Conservation (phyloP, 2,329 filamentous ascomycete species). For the Thelonectria olida region DNA sequence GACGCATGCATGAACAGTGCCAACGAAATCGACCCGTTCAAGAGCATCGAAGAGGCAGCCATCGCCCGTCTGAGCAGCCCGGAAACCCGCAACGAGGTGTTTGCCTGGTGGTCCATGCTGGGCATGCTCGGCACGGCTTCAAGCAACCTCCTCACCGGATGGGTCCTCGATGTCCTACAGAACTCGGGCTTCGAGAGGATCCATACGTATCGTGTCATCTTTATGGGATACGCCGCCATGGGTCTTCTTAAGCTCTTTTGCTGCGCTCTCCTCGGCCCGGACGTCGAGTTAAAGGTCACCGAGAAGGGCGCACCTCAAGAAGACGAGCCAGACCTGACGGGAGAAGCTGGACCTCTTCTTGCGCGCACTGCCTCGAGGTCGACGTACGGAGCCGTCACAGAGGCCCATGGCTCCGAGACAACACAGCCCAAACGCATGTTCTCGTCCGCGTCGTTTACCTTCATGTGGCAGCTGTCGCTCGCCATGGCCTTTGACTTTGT, state of each 20-base stretch:
- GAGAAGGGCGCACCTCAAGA: conserved; percentile 18
- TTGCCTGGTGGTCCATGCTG: conserved; percentile 38
- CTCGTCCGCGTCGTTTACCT: conserved; percentile 25
- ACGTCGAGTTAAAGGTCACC: conserved; percentile 21
- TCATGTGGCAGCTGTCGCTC: conserved; percentile 34
- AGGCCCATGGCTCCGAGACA: neutral
- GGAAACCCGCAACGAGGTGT: conserved; percentile 34
- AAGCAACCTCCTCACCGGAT: conserved; percentile 32
- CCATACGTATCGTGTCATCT: conserved; percentile 28
- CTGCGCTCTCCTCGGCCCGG: conserved; percentile 19
- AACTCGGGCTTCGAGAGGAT: conserved; percentile 15
- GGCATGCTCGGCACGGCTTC: conserved; percentile 35
- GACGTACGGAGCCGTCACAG: conserved; percentile 19
- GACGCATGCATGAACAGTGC: conserved; percentile 13
- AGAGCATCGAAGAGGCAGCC: conserved; percentile 33
- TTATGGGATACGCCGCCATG: conserved; percentile 27
- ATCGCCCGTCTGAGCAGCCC: conserved; percentile 31
- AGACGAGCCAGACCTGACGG: neutral
- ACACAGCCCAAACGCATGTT: conserved; percentile 20
- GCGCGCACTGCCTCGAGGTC: neutral
- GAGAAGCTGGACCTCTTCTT: conserved; percentile 25
- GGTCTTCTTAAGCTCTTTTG: conserved; percentile 29
- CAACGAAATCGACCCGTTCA: conserved; percentile 38
- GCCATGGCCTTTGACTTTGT: conserved; percentile 34
- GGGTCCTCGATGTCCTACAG: conserved; percentile 27